Base-by-base conservation (phyloP, 805 yeast species). In the Schwanniomyces vanrijiae region DNA sequence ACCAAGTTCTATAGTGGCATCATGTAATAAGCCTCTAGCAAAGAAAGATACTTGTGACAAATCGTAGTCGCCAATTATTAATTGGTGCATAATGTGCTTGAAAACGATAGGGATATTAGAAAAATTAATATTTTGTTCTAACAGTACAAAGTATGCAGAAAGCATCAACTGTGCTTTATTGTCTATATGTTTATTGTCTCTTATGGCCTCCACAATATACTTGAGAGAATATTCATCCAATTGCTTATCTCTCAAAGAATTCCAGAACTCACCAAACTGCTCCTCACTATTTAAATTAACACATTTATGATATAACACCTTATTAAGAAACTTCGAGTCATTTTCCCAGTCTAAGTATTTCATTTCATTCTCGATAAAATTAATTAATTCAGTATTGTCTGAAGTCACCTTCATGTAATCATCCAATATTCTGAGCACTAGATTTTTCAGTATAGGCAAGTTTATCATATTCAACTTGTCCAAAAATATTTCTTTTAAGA, bases 311-410 rank as follows among this genome's bases (percentile, higher is more conserved):
- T 50, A 49, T 1, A 65, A 43, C 11, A 71, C 61, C 52, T 68
- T 65, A 37, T 64, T 67, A 22, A 59, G 53, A 13, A 70, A 46
- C 34, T 59, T 56, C 11, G 61, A 54, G 48, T 67, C 69, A 2
- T 48, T 31, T 37, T 48, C 40, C 77, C 77, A 73, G 20, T 53
- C 19, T 3, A 44, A 46, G 25, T 57, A 48, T 18, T 59, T 59
- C 40, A 72, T 58, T 45, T 69, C 75, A 14, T 44, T 51, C 48
- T 69, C 75, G 24, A 73, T 59, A 43, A 73, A 73, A 5, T 56
- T 37, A 5, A 63, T 52, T 16, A 71, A 53, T 24, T 71, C 71
- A 5, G 48, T 35, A 1, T 58, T 49, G 28, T 55, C 55, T 7
- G 37, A 50, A 8, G 75, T 64, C 11, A 71, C 64, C 20, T 52